Percentiles rank a stretch among this genome's conserved stretches.
phyloP scores from a whole-genome alignment of 2,329 filamentous ascomycete genomes.

The Magnaporthiopsis rhizophila region DNA sequence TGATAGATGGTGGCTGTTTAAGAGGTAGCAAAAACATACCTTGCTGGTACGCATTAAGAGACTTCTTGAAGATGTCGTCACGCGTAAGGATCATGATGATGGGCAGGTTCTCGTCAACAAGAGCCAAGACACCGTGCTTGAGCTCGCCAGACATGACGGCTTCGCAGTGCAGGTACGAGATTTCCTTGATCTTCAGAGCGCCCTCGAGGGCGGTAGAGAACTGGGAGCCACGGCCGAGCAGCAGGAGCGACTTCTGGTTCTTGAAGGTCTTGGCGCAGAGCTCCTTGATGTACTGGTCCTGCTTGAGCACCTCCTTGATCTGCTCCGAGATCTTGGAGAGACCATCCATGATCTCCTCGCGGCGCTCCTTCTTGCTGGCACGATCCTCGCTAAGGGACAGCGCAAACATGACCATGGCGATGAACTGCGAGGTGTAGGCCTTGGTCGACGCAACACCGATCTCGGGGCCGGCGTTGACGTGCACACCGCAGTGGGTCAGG shows the following conservation, averaged over 20 bases:
- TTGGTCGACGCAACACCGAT: conserved; percentile 99
- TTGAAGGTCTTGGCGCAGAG: conserved; percentile 90
- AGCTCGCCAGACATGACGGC: conserved; percentile 99
- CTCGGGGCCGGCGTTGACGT: conserved; percentile 97
- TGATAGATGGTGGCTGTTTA: not conserved
- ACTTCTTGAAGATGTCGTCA: conserved; percentile 94
- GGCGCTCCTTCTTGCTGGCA: conserved; percentile 83
- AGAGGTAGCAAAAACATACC: conserved; percentile 39
- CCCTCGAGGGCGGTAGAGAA: conserved; percentile 96
- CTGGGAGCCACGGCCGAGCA: conserved; percentile 91
- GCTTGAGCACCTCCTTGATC: conserved; percentile 84
- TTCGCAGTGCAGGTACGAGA: conserved; percentile 98
- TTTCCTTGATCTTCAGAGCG: conserved; percentile 99
- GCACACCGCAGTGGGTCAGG: conserved; percentile 98
- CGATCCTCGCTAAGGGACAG: conserved; percentile 94
- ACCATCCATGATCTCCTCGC: conserved; percentile 94
- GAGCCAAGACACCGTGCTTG: conserved; percentile 94
- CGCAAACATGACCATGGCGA: conserved; percentile 99
- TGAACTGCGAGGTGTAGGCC: conserved; percentile 98
- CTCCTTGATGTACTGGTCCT: conserved; percentile 90
- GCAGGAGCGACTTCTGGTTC: conserved; percentile 90
- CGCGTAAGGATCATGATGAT: conserved; percentile 99
- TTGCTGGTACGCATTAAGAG: conserved; percentile 99
- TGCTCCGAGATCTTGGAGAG: conserved; percentile 80
- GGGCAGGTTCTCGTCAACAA: conserved; percentile 96